Base-by-base conservation (phyloP, 2,329 filamentous ascomycete genomes). In the Fonsecaea pugnacius region DNA sequence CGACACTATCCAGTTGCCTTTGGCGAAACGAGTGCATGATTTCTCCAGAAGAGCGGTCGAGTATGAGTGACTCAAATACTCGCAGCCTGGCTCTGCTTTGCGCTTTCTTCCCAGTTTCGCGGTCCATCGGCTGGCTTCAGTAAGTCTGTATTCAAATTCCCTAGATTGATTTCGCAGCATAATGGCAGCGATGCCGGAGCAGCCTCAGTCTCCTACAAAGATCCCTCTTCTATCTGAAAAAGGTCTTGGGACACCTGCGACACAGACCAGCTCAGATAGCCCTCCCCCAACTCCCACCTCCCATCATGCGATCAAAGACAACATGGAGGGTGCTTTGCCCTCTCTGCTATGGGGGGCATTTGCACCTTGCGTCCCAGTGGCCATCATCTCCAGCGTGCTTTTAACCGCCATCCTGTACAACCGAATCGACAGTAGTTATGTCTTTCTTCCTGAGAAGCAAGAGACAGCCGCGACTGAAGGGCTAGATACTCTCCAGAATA, bases 281-380 rank as follows among this genome's bases (percentile, higher is more conserved):
- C 62, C 57, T 48, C 56, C 50, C 5, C 58, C 50, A n/a, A 46
- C 62, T 33, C 56, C 56, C n/a, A 21, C 24, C 14, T n/a, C n/a
- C 14, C 35, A 36, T 14, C n/a, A 53, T 61, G 56, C 24, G n/a
- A 14, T n/a, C 46, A 64, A 48, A 36, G 48, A 18, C 46, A 48
- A 60, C 35, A 60, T 64, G 24, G 57, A 64, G 12, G 62, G 62
- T 12, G 62, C 50, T 24, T 24, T 59, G 50, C 27, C 55, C 16
- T 56, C 62, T 21, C 50, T 67, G 27, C 56, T 67, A 40, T 56
- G 55, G 55, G 65, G 65, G 12, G 65, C 65, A 30, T 62, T 66
- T 58, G 63, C 60, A 21, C 65, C 65, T 32, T 67, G 65, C 43
- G 51, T 67, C 9, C 65, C 65, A 16, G 64, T 67, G n/a, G 43